Evolutionary conservation across 208 protist species (phyloP).

Genomic region (Wallacemonas sp.): DNA sequence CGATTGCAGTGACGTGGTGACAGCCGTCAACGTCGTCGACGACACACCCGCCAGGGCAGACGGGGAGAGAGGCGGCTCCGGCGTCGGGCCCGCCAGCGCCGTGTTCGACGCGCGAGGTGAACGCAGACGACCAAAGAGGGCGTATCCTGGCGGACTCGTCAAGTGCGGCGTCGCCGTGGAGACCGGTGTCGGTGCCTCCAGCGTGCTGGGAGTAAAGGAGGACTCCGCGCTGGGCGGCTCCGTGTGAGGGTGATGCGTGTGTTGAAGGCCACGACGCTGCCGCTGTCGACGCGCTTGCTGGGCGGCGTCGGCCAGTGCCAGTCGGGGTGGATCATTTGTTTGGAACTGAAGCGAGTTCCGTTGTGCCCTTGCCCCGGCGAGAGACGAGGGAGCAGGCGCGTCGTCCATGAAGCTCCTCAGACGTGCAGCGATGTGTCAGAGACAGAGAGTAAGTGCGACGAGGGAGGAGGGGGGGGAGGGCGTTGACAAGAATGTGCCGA

Average conservation of each 20-base stretch:
- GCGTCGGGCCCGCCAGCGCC: background rate
- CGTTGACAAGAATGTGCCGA: no score
- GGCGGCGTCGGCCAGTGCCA: constrained; percentile 3
- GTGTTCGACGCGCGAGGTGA: background rate
- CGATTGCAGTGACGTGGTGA: no score
- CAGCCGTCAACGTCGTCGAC: no score
- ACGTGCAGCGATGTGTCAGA: no score
- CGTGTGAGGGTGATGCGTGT: background rate
- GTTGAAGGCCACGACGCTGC: background rate
- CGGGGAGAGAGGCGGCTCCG: background rate
- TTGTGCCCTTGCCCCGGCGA: background rate
- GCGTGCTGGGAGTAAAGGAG: background rate
- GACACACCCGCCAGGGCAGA: no score
- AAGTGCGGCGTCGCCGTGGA: background rate
- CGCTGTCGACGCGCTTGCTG: background rate
- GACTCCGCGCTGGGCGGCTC: background rate
- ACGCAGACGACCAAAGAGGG: background rate
- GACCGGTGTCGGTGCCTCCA: background rate
- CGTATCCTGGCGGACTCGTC: background rate
- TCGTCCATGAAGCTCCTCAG: background rate
- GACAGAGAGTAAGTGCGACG: no score
- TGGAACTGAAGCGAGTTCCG: constrained; percentile 8
- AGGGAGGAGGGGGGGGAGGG: no score
- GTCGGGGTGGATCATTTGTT: background rate
- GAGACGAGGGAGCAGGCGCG: background rate